Conservation (phyloP, 2,329 filamentous ascomycete species). For the Fusarium clavum region DNA sequence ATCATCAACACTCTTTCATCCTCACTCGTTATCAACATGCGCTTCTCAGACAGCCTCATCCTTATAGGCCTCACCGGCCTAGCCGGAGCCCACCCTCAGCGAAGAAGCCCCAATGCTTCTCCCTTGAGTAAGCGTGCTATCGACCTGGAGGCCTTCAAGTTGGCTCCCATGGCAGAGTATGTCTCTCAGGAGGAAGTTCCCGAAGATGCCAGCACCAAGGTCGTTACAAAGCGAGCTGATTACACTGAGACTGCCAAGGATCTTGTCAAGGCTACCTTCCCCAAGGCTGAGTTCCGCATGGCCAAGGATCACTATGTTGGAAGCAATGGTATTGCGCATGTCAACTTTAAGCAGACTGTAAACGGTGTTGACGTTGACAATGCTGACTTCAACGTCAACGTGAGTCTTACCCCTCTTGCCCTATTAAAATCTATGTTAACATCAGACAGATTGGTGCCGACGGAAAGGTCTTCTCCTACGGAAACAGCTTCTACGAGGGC, state of each 20-base stretch:
- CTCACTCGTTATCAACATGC: conserved; percentile 41
- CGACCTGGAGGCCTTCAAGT: conserved; percentile 50
- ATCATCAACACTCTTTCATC: neutral
- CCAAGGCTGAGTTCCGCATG: conserved; percentile 60
- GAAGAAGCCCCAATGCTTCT: conserved; percentile 40
- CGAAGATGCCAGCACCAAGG: conserved; percentile 39
- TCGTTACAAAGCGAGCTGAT: conserved; percentile 45
- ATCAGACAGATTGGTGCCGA: conserved; percentile 58
- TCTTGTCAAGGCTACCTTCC: conserved; percentile 55
- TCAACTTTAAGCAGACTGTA: conserved; percentile 69
- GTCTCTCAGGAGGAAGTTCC: conserved; percentile 36
- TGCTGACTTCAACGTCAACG: conserved; percentile 70
- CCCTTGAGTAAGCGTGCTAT: conserved; percentile 47
- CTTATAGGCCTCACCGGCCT: conserved; percentile 52
- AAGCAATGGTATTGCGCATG: conserved; percentile 66
- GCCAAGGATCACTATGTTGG: conserved; percentile 65
- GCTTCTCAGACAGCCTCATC: conserved; percentile 45
- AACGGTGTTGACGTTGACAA: conserved; percentile 71
- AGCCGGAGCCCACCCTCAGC: conserved; percentile 50
- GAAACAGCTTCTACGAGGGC: conserved; percentile 61
- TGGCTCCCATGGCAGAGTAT: conserved; percentile 50
- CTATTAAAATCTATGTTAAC: neutral
- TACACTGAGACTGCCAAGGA: conserved; percentile 59
- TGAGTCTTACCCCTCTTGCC: conserved; percentile 48
- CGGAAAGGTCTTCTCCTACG: conserved; percentile 68